A percentile compares a stretch with the other conserved stretches of the same genome.
These are phyloP conservation scores for Chlorella sorokiniana DNA, from an alignment of 139 green algal species.

Conservation along the genomic window DNA sequence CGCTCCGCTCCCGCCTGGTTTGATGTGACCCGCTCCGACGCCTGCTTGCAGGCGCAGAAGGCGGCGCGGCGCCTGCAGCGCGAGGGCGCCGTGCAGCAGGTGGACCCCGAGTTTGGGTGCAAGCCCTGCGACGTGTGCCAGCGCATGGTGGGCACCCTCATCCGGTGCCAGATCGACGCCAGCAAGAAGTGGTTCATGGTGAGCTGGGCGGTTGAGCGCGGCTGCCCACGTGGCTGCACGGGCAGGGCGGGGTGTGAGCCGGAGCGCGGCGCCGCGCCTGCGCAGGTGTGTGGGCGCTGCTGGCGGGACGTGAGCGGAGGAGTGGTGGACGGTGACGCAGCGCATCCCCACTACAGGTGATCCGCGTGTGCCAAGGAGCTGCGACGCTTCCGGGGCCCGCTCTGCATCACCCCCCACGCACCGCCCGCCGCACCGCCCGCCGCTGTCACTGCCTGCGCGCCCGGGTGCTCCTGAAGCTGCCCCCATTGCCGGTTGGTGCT, in stretches of 20 bases:
- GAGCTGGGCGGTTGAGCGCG: background rate
- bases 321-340: slow-evolving; percentile 46
- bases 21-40: no score
- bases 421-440: background rate
- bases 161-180: slow-evolving; percentile 28
- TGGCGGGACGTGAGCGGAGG: slow-evolving; percentile 49
- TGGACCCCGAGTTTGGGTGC: slow-evolving; percentile 20
- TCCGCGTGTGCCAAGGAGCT: background rate
- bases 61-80: slow-evolving; percentile 37
- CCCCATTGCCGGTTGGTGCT: no score
- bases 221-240: no score
- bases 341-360: slow-evolving; percentile 53
- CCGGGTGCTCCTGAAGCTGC: no score
- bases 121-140: slow-evolving; percentile 51
- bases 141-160: slow-evolving; percentile 32
- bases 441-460: no score
- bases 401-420: background rate
- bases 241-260: background rate
- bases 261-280: background rate
- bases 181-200: background rate
- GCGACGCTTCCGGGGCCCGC: background rate
- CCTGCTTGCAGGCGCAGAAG: slow-evolving; percentile 34
- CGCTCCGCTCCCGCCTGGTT: no score
- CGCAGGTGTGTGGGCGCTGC: slow-evolving; percentile 55
- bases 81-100: slow-evolving; percentile 27